These are phyloP conservation scores for Phytophthora tubulina DNA, from an alignment of 352 stramenopile species.

Conservation along the genomic window DNA sequence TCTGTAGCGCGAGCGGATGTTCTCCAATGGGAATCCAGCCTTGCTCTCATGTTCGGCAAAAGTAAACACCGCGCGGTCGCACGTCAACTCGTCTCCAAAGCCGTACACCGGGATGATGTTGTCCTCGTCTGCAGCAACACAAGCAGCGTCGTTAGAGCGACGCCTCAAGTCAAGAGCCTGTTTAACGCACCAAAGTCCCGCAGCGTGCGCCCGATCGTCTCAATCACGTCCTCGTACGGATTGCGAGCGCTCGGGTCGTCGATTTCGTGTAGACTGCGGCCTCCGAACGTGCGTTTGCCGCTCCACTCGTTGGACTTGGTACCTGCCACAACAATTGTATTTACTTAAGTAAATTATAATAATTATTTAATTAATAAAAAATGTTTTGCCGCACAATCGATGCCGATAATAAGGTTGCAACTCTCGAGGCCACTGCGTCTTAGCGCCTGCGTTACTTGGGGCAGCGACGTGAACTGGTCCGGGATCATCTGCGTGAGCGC, in stretches of 20 bases:
- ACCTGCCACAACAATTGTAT: conserved; percentile 44
- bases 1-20: conserved; percentile 74
- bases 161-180: neutral
- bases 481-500: conserved; percentile 62
- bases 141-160: conserved; percentile 16
- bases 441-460: conserved; percentile 77
- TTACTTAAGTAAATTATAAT: conserved; percentile 4
- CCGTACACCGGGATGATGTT: conserved; percentile 86
- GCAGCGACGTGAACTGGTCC: conserved; percentile 75
- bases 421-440: conserved; percentile 81
- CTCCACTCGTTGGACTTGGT: conserved; percentile 93
- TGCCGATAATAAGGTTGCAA: conserved; percentile 87
- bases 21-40: conserved; percentile 70
- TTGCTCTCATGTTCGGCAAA: conserved; percentile 53
- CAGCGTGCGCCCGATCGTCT: conserved; percentile 79
- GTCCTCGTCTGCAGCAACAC: conserved; percentile 73
- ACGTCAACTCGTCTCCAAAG: conserved; percentile 86
- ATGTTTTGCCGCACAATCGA: conserved; percentile 73
- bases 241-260: conserved; percentile 59
- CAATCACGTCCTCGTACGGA: conserved; percentile 89
- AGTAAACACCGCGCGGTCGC: conserved; percentile 82
- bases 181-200: conserved; percentile 69
- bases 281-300: conserved; percentile 83
- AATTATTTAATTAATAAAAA: neutral
- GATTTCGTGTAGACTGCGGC: conserved; percentile 74